phyloP scores from a whole-genome alignment of 805 yeast genomes.

The Clavispora fructus region DNA sequence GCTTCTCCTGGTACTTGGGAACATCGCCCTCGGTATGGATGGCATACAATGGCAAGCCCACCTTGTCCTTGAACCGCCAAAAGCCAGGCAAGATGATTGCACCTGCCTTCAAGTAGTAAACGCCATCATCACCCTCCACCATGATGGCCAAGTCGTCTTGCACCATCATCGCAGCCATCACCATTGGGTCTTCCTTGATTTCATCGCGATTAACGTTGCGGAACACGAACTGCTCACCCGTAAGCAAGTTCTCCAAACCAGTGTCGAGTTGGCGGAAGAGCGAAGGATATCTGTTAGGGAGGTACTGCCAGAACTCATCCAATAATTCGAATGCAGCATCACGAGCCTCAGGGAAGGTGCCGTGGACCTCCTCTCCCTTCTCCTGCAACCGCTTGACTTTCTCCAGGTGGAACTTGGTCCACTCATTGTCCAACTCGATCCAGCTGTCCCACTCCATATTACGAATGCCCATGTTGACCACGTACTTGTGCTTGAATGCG shows the following conservation, averaged over 20 bases:
- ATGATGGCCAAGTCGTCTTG: constrained; percentile 68
- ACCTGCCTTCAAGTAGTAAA: constrained; percentile 54
- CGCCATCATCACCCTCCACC: constrained; percentile 56
- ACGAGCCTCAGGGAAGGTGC: constrained; percentile 46
- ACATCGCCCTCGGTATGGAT: constrained; percentile 67
- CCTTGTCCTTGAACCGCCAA: constrained; percentile 62
- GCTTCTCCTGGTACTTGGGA: constrained; percentile 56
- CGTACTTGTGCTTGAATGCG: constrained; percentile 62
- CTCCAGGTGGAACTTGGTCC: constrained; percentile 49
- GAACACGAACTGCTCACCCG: constrained; percentile 47
- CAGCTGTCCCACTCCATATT: constrained; percentile 56
- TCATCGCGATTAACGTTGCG: constrained; percentile 8
- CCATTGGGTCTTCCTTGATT: constrained; percentile 47
- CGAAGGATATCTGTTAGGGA: constrained; percentile 56
- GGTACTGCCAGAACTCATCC: constrained; percentile 46
- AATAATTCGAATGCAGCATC: constrained; percentile 54
- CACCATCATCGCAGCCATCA: constrained; percentile 49
- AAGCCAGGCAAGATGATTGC: constrained; percentile 63
- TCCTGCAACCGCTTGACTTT: constrained; percentile 47
- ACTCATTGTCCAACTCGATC: constrained; percentile 67
- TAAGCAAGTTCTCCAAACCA: constrained; percentile 48
- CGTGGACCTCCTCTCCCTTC: constrained; percentile 44
- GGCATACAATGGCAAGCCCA: constrained; percentile 47
- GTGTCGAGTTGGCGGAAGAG: constrained; percentile 41
- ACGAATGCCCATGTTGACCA: constrained; percentile 66